A percentile compares a stretch with the other conserved stretches of the same genome.
These are phyloP conservation scores for Serpula lacrymans DNA, from an alignment of 768 basidiomycete species.

Conservation along the genomic window DNA sequence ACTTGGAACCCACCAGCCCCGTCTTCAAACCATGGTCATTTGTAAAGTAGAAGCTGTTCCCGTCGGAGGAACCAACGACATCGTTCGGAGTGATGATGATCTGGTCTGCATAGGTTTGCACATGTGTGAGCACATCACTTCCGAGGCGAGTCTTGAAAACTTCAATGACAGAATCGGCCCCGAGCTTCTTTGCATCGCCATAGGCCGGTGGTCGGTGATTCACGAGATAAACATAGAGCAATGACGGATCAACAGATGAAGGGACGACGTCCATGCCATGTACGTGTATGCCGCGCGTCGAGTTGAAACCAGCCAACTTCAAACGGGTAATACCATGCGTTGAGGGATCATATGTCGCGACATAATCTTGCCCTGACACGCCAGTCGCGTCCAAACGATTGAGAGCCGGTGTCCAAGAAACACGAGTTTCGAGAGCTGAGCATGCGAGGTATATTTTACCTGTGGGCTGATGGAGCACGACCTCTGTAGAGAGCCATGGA, in stretches of 20 bases:
- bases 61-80: conserved; percentile 61
- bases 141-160: conserved; percentile 57
- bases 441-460: conserved; percentile 65
- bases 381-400: conserved; percentile 32
- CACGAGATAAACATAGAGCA: conserved; percentile 64
- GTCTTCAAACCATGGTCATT: conserved; percentile 61
- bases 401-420: conserved; percentile 50
- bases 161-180: conserved; percentile 73
- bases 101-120: conserved; percentile 55
- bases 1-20: conserved; percentile 44
- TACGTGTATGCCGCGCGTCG: conserved; percentile 42
- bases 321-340: conserved; percentile 46
- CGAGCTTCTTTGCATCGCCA: conserved; percentile 37
- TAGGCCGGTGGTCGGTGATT: conserved; percentile 60
- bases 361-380: conserved; percentile 45
- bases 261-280: conserved; percentile 72
- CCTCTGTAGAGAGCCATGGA: conserved; percentile 34
- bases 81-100: conserved; percentile 68
- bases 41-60: conserved; percentile 64
- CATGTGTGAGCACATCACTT: conserved; percentile 42
- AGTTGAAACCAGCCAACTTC: conserved; percentile 34
- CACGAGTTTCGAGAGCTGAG: conserved; percentile 45
- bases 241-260: conserved; percentile 41
- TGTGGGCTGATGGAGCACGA: conserved; percentile 53
- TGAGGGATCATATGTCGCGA: conserved; percentile 56